Evolutionary conservation across 2,329 filamentous ascomycete genomes (phyloP), one percentile per base, ranked within the genome.

Genomic region (Aschersonia sp.): DNA sequence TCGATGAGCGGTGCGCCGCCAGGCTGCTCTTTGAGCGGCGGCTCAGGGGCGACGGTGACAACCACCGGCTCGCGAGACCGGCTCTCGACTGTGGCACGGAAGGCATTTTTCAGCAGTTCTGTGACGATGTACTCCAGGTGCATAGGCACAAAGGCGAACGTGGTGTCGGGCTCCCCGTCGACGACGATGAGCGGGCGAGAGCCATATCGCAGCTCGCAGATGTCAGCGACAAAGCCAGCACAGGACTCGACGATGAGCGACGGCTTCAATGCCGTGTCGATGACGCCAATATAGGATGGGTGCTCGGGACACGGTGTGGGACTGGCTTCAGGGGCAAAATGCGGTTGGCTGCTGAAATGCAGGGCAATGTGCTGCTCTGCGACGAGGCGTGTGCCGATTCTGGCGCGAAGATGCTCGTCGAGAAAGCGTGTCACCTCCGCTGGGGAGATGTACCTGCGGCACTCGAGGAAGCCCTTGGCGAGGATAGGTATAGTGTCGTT

Each of bases 121-220:
- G 90, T 98, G 53, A 96, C 78, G 54, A 98, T 96, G 64, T 98
- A 98, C 65, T 97, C 90, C 30, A 98, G 76, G 63, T 98, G 92
- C 62, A 94, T 92, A 11, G 92, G 92, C 7, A 98, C 83, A 59
- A 94, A 92, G 22, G 90, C 88, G 60, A 98, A 94, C 0, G 81
- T 83, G n/a, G 89, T 87, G 46, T 85, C 81, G 0, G 85, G 81
- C 61, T 94, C 83, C 53, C 92, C 92, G 54, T 89, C 85, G 57
- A 98, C 83, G 44, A 82, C 68, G 57, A 95, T 75, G 2, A 74
- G 76, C 0, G 92, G 92, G 0, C 92, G 79, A 1, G 94, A 80
- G 46, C 92, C 92, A 60, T 98, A 98, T 52, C 92, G 90, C 37
- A 96, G 75, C 69, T 97, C 92, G 68, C 90, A 97, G 51, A 97